Conservation (phyloP, 768 basidiomycete genomes). For the Russula dissimulans region DNA sequence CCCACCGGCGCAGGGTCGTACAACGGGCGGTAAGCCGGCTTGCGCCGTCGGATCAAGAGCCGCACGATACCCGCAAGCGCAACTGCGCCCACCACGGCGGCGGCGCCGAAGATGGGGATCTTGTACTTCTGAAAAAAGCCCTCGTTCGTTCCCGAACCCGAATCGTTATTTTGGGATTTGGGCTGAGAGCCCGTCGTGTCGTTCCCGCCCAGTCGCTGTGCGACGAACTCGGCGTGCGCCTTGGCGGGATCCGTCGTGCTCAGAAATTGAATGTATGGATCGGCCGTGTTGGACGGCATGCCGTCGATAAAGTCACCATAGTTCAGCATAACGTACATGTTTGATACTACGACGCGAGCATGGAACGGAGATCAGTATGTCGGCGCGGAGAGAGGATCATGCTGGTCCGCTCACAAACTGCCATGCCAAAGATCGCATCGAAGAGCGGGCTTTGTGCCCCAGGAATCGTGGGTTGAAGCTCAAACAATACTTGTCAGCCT, state of each 20-base stretch:
- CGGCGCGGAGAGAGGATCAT: background rate
- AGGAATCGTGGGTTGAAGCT: constrained; percentile 61
- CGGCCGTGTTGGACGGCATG: constrained; percentile 27
- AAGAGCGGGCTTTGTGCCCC: constrained; percentile 43
- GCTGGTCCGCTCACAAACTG: constrained; percentile 41
- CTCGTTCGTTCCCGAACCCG: no score
- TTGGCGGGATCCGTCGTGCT: constrained; percentile 35
- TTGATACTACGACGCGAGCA: constrained; percentile 40
- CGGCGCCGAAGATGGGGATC: no score
- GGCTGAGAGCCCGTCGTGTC: no score
- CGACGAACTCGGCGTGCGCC: no score
- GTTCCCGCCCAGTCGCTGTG: no score
- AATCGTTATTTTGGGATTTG: no score
- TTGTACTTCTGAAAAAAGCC: no score
- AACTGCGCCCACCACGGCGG: no score
- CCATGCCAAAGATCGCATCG: constrained; percentile 66
- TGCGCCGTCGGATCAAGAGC: no score
- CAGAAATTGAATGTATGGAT: constrained; percentile 55
- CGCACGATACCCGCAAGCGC: no score
- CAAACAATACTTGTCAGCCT: background rate
- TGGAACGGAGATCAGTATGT: background rate
- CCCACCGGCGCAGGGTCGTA: no score
- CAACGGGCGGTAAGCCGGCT: no score
- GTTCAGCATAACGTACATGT: constrained; percentile 53
- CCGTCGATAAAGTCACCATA: constrained; percentile 52